Percentiles rank a stretch among this genome's conserved stretches.
phyloP scores from a whole-genome alignment of 192 early-diverging fungal genomes.

The Backusella westeae region DNA sequence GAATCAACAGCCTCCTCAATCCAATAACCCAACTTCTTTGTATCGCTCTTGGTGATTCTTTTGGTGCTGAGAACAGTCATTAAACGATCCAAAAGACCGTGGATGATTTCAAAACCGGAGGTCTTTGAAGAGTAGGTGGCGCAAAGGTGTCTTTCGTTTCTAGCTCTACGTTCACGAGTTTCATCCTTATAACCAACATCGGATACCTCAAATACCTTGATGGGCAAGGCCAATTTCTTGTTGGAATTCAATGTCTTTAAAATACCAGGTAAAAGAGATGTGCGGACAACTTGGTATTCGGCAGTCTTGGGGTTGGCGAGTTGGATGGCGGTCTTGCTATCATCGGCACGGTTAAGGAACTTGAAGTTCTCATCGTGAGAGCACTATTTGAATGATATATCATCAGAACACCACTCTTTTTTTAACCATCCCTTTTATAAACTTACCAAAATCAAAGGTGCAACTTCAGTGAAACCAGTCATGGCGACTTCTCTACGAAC shows the following conservation, averaged over 20 bases:
- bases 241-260: conserved; percentile 90
- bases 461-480: conserved; percentile 91
- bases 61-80: conserved; percentile 77
- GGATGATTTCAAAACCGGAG: conserved; percentile 87
- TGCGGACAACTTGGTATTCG: conserved; percentile 92
- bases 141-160: conserved; percentile 88
- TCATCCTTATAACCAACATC: conserved; percentile 93
- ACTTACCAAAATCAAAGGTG: conserved; percentile 87
- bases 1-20: conserved; percentile 75
- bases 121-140: conserved; percentile 81
- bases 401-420: not conserved
- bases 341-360: conserved; percentile 79
- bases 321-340: conserved; percentile 76
- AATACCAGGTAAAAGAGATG: conserved; percentile 87
- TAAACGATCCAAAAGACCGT: conserved; percentile 88
- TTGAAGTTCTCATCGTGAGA: conserved; percentile 97
- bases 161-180: conserved; percentile 68
- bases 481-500: conserved; percentile 84
- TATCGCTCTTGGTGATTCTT: conserved; percentile 42
- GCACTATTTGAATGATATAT: conserved; percentile 55
- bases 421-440: not conserved
- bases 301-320: conserved; percentile 89
- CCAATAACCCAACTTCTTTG: conserved; percentile 67
- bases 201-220: conserved; percentile 96
- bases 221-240: conserved; percentile 85